Evolutionary conservation across 768 basidiomycete genomes (phyloP), one percentile per base, ranked within the genome.

Genomic region (Coprinopsis strossmayeri): DNA sequence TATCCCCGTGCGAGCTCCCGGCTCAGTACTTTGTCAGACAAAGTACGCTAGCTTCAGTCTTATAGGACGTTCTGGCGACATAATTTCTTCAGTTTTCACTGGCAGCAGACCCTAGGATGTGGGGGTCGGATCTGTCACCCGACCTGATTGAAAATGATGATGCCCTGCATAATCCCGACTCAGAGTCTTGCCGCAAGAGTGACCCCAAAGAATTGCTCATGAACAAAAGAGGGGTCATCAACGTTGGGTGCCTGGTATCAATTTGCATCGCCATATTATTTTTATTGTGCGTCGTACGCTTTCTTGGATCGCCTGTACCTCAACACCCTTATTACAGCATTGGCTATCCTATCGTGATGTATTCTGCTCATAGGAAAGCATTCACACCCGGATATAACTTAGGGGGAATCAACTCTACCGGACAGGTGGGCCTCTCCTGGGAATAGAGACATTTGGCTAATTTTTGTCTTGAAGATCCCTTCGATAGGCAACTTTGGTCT

Each of bases 221-320:
- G 56, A 79, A 79, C 13, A 59, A 69, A 49, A 70, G 88, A 66
- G 87, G 87, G 32, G 58, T 88, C 44, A 70, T 74, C 5, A 92
- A 93, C 59, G 60, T 88, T 0, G 82, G 88, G 1, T 91, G 86
- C 60, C 68, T 92, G 20, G 51, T 74, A 45, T 48, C 84, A 42
- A 63, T 91, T 12, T 68, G 74, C 23, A 45, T 62, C 45, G 67
- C 67, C 20, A 66, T 78, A 45, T 52, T 82, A 12, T 64, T 72
- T 15, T 70, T 84, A 35, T 87, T 87, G 84, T 85, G 60, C 65
- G 80, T 64, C 20, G 21, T 38, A 15, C 7, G 37, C 37, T 9
- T 18, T 9, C 37, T 38, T 21, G 37, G 9, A 5, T 15, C 7
- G 9, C 9, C 20, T 7, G 37, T 15, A 9, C 7, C 20, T 21